Evolutionary conservation across 1,284 basidiomycete genomes (phyloP).

Genomic region (Apiotrichum akiyoshidainum): DNA sequence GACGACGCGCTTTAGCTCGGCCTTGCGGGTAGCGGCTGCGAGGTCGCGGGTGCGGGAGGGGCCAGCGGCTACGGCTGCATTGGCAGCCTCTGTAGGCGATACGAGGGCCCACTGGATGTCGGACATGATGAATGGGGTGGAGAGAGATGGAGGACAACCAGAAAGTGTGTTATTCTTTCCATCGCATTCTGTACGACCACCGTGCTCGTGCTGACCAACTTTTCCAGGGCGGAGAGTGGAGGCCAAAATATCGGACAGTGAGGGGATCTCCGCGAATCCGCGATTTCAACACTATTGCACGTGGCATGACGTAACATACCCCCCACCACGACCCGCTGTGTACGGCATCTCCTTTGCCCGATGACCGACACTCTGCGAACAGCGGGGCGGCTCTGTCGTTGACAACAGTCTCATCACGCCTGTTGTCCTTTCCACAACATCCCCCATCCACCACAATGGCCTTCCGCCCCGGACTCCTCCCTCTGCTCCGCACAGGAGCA

Average conservation of each 20-base stretch:
- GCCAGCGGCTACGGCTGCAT: slow-evolving; percentile 3
- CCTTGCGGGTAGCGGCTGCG: slow-evolving; percentile 33
- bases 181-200: neutral
- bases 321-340: no score
- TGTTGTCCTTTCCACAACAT: neutral
- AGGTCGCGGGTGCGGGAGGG: slow-evolving; percentile 24
- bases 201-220: slow-evolving; percentile 15
- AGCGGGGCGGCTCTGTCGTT: no score
- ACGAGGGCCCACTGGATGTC: slow-evolving; percentile 32
- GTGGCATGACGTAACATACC: neutral
- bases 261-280: slow-evolving; percentile 6
- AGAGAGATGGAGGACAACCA: no score
- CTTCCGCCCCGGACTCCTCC: slow-evolving; percentile 26
- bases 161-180: slow-evolving; percentile 7
- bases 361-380: no score
- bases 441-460: slow-evolving; percentile 23
- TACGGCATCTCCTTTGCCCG: no score
- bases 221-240: slow-evolving; percentile 9
- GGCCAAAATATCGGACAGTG: slow-evolving; percentile 9
- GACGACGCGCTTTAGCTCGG: slow-evolving; percentile 46
- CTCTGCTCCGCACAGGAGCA: slow-evolving; percentile 16
- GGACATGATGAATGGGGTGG: slow-evolving; percentile 19
- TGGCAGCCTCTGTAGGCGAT: neutral
- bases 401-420: no score
- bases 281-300: no score